A percentile compares a stretch with the other conserved stretches of the same genome.
These are phyloP conservation scores for Moricandia moricandioides DNA, from an alignment of 345 rosid species.

Conservation along the genomic window DNA sequence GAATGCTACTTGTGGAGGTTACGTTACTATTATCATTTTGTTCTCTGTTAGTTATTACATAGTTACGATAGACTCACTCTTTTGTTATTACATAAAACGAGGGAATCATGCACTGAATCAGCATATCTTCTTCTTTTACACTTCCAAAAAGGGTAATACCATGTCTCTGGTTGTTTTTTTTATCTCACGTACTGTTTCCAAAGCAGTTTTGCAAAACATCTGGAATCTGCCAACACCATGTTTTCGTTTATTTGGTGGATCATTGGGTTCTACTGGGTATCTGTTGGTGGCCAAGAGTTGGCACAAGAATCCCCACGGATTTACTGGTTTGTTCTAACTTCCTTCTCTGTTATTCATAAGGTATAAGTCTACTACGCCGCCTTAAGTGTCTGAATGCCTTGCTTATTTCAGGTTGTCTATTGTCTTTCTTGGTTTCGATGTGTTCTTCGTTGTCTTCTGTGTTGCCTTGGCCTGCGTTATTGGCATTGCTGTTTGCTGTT, in stretches of 20 bases:
- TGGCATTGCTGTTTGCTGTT: not conserved
- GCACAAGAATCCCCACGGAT: not conserved
- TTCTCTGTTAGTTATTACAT: not conserved
- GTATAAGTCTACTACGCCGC: not conserved
- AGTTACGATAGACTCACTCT: not conserved
- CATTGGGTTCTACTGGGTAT: constrained; percentile 1
- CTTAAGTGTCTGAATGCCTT: not conserved
- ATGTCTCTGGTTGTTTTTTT: not conserved
- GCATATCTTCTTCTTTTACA: not conserved
- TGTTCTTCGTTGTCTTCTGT: not conserved
- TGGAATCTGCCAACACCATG: not conserved
- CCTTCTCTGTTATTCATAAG: not conserved
- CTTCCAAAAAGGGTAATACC: not conserved
- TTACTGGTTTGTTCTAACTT: not conserved
- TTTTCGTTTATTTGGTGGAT: not conserved
- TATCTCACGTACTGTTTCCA: not conserved
- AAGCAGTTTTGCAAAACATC: not conserved
- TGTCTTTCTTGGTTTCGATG: not conserved
- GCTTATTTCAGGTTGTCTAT: not conserved
- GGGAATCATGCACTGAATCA: not conserved
- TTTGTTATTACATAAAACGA: not conserved
- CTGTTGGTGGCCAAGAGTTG: not conserved
- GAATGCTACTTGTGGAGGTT: not conserved
- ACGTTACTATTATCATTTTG: not conserved
- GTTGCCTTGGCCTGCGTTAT: not conserved